Evolutionary conservation across 257 asterid genomes (phyloP).

Genomic region (Petunia secreta): DNA sequence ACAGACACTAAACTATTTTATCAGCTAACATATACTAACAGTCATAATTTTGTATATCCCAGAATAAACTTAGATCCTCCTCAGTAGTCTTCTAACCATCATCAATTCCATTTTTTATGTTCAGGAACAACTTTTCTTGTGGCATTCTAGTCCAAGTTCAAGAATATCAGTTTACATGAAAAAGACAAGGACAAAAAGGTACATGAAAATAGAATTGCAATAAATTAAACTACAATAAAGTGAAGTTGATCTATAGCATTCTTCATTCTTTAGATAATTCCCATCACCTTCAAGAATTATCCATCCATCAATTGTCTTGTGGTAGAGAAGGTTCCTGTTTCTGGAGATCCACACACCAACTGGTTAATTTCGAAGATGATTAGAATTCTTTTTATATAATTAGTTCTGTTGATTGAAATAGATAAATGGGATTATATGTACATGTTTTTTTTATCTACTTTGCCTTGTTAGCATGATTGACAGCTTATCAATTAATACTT

Average conservation of each 20-base stretch:
- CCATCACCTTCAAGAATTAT: background rate
- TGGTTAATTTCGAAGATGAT: background rate
- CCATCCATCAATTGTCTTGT: background rate
- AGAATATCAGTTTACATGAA: background rate
- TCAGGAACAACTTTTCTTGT: constrained; percentile 12
- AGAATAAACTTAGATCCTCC: background rate
- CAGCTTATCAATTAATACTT: no score
- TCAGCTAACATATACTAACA: background rate
- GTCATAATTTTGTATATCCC: background rate
- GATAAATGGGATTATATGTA: no score
- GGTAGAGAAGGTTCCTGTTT: background rate
- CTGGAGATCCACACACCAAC: background rate
- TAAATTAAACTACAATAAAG: background rate
- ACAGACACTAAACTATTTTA: background rate
- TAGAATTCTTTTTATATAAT: background rate
- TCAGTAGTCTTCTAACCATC: constrained; percentile 22
- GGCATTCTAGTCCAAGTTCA: constrained; percentile 4
- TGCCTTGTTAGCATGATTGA: no score
- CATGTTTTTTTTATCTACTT: no score
- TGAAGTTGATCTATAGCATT: constrained; percentile 6
- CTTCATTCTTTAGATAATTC: background rate
- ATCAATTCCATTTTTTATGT: constrained; percentile 6
- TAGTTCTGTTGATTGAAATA: no score
- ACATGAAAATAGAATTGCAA: background rate
- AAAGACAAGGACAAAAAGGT: background rate